Conservation (phyloP, 1,284 basidiomycete species). For the Leccinum insolens region DNA sequence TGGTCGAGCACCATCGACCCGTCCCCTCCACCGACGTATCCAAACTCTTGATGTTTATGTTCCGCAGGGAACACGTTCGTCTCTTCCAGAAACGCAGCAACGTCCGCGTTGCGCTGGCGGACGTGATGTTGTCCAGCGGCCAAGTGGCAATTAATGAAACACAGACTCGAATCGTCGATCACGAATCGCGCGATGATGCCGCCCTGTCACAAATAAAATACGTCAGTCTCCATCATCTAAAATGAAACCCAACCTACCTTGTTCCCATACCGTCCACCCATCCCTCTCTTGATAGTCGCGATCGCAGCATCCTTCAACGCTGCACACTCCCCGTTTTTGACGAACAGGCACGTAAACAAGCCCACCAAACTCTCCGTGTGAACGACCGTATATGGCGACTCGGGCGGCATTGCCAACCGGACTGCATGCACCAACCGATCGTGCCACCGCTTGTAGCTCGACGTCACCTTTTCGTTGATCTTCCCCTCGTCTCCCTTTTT, state of each 20-base stretch:
- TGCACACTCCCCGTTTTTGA: conserved; percentile 65
- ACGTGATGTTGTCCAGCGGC: conserved; percentile 91
- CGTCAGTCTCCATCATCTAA: background rate
- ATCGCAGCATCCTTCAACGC: conserved; percentile 74
- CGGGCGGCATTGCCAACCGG: conserved; percentile 65
- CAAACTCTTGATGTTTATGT: conserved; percentile 45
- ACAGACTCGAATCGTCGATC: conserved; percentile 89
- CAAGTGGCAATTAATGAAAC: conserved; percentile 95
- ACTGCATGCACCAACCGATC: conserved; percentile 81
- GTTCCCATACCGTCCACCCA: conserved; percentile 93
- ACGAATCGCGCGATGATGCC: conserved; percentile 91
- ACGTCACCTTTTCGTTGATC: conserved; percentile 79
- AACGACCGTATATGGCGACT: conserved; percentile 75
- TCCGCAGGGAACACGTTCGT: conserved; percentile 64
- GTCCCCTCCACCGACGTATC: conserved; percentile 89
- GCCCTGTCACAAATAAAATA: conserved; percentile 52
- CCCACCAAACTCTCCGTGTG: conserved; percentile 92
- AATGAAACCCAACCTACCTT: conserved; percentile 58
- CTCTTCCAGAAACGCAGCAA: conserved; percentile 85
- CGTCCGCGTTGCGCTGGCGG: conserved; percentile 83
- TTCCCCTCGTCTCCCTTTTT: conserved; percentile 67
- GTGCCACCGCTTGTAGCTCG: conserved; percentile 87
- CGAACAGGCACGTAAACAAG: conserved; percentile 86
- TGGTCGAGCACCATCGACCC: conserved; percentile 95
- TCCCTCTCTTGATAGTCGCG: conserved; percentile 89